Conservation (phyloP, 176 grass and related monocot species). For the Musa itinerans region DNA sequence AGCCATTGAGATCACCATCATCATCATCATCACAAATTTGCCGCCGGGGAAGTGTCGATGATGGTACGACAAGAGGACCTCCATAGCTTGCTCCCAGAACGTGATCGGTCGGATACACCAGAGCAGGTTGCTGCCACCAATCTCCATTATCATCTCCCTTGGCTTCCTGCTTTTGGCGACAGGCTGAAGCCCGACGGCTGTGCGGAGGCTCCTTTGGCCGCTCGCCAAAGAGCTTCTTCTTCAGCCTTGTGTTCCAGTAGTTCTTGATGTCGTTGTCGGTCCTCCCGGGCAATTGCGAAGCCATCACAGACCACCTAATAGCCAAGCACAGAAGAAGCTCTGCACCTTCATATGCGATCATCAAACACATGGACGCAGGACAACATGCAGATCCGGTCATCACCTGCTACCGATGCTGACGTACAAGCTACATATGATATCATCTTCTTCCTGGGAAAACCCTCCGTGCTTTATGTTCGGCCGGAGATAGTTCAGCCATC, state of each 20-base stretch:
- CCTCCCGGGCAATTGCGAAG: background rate
- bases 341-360: too few relatives aligned
- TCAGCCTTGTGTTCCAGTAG: conserved; percentile 12
- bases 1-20: background rate
- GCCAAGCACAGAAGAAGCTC: background rate
- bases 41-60: background rate
- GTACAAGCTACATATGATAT: background rate
- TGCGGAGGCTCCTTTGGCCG: background rate
- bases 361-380: too few relatives aligned
- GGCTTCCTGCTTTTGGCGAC: too few relatives aligned
- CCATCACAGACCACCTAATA: conserved; percentile 3
- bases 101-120: too few relatives aligned
- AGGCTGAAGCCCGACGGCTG: background rate
- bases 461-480: background rate
- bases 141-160: too few relatives aligned
- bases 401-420: background rate
- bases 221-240: conserved; percentile 2
- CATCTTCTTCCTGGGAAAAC: background rate
- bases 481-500: background rate
- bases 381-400: background rate
- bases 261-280: conserved; percentile 12
- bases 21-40: background rate
- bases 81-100: too few relatives aligned
- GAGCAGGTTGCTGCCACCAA: too few relatives aligned
- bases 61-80: background rate